phyloP scores from a whole-genome alignment of 2,329 filamentous ascomycete genomes.

The Mycogone perniciosa region DNA sequence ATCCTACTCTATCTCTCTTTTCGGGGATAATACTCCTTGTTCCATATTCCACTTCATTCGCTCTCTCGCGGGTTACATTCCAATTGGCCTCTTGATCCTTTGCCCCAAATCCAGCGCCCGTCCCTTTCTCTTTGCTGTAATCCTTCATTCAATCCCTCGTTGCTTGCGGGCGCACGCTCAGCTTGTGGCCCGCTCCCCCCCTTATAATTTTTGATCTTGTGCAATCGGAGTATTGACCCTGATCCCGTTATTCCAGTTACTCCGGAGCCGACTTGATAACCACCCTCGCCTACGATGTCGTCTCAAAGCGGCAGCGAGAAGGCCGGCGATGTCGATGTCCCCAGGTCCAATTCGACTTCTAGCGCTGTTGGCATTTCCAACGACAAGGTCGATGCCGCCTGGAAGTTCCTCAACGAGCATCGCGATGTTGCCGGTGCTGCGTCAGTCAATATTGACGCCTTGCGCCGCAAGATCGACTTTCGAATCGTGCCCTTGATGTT shows the following conservation, averaged over 20 bases:
- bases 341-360: slow-evolving; percentile 16
- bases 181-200: slow-evolving; percentile 1
- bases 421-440: slow-evolving; percentile 30
- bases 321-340: slow-evolving; percentile 14
- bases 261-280: slow-evolving; percentile 1
- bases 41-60: background rate
- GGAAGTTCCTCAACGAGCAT: slow-evolving; percentile 39
- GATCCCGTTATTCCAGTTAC: background rate
- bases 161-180: background rate
- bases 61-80: background rate
- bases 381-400: slow-evolving; percentile 36
- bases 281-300: slow-evolving; percentile 18
- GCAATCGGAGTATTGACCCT: no score
- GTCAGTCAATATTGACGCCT: slow-evolving; percentile 35
- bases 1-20: no score
- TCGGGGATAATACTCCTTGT: no score
- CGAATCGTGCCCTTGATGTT: slow-evolving; percentile 58
- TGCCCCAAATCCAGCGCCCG: no score
- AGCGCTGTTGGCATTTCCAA: slow-evolving; percentile 16
- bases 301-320: slow-evolving; percentile 19
- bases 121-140: no score
- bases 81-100: no score
- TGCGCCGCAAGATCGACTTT: slow-evolving; percentile 52
- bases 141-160: slow-evolving; percentile 3
- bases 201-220: background rate